These are phyloP conservation scores for Diaporthe vaccinii DNA, from an alignment of 2,329 filamentous ascomycete species.

Conservation along the genomic window DNA sequence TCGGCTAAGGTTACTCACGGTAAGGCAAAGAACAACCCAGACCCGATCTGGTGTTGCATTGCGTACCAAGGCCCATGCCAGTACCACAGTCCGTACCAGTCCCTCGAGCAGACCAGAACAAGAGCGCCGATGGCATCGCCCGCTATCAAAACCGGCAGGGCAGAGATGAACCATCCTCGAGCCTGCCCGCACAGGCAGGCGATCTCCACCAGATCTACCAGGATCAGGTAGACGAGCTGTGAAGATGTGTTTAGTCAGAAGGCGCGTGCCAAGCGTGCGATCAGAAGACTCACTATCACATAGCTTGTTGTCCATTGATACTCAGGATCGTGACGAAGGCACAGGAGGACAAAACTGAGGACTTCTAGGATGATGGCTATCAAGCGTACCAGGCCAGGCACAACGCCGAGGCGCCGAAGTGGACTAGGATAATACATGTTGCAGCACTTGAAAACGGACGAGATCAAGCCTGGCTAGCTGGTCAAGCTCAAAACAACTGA, in stretches of 20 bases:
- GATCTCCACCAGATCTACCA: constrained; percentile 31
- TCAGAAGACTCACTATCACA: constrained; percentile 27
- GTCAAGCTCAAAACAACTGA: neutral
- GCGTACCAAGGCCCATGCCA: constrained; percentile 40
- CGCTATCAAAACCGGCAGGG: constrained; percentile 31
- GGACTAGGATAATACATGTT: constrained; percentile 22
- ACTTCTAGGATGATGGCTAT: constrained; percentile 26
- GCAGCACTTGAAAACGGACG: accelerated
- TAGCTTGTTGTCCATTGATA: constrained; percentile 35
- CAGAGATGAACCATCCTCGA: constrained; percentile 34
- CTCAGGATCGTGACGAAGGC: constrained; percentile 1
- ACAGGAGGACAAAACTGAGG: constrained; percentile 31
- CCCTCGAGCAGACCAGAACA: constrained; percentile 38
- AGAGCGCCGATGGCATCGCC: constrained; percentile 34
- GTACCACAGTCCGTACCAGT: constrained; percentile 41
- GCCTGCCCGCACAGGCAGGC: constrained; percentile 37
- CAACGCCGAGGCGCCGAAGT: constrained; percentile 29
- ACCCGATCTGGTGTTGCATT: constrained; percentile 37
- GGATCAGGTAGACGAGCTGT: constrained; percentile 38
- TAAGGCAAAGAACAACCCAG: constrained; percentile 37
- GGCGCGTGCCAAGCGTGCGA: too few species aligned
- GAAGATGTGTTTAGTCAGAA: neutral
- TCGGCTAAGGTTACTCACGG: constrained; percentile 12
- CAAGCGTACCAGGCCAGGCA: constrained; percentile 31
- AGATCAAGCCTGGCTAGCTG: neutral